These are phyloP conservation scores for Eucalyptus sp. DNA, from an alignment of 345 rosid genomes.

Conservation along the genomic window DNA sequence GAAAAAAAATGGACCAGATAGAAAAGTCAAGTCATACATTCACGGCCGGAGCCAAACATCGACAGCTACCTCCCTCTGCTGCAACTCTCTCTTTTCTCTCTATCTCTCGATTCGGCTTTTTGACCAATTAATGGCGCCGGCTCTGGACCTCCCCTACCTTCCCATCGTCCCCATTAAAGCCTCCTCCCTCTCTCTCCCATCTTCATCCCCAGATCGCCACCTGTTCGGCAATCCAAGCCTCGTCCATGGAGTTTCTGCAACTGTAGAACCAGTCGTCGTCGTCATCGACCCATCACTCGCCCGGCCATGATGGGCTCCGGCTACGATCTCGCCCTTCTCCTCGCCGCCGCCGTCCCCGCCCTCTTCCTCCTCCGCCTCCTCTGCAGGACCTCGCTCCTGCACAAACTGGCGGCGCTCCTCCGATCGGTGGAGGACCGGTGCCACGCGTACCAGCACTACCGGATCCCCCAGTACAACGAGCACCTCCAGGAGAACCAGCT, in stretches of 20 bases:
- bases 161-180: neutral
- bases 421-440: constrained; percentile 20
- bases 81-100: neutral
- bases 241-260: neutral
- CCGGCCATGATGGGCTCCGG: neutral
- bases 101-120: neutral
- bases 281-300: neutral
- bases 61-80: neutral
- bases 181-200: neutral
- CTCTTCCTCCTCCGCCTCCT: constrained; percentile 9
- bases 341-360: neutral
- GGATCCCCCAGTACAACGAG: constrained; percentile 34
- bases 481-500: constrained; percentile 41
- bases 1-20: neutral
- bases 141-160: neutral
- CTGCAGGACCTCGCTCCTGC: constrained; percentile 19
- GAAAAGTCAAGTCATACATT: neutral
- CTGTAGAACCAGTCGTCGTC: neutral
- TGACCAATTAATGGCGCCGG: neutral
- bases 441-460: constrained; percentile 32
- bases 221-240: neutral
- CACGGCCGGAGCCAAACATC: neutral
- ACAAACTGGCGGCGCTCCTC: constrained; percentile 4
- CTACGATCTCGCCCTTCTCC: neutral
- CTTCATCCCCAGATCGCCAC: neutral